phyloP scores from a whole-genome alignment of 2,329 filamentous ascomycete species.

The Hymenoscyphus linearis region DNA sequence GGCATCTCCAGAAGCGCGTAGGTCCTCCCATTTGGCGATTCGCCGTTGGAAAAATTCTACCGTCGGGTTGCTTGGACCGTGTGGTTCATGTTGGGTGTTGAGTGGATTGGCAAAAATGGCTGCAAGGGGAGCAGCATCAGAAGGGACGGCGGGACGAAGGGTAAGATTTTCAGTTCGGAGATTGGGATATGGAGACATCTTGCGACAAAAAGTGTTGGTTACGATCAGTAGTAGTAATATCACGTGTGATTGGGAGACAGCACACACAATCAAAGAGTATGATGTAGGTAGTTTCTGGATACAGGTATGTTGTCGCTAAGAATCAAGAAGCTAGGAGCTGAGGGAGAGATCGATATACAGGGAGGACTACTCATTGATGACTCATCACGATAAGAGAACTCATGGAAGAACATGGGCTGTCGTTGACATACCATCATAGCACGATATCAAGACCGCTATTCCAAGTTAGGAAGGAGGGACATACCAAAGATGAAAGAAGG shows the following conservation, averaged over 20 bases:
- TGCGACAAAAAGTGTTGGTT: conserved; percentile 6
- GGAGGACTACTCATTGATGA: conserved; percentile 3
- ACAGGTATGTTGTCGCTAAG: too few relatives aligned
- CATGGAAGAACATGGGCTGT: too few relatives aligned
- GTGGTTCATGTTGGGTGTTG: conserved; percentile 5
- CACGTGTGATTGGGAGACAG: not conserved
- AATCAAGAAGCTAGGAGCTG: conserved; percentile 1
- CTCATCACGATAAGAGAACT: conserved; percentile 2
- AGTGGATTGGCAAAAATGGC: conserved; percentile 7
- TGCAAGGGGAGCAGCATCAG: conserved; percentile 4
- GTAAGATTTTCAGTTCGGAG: conserved; percentile 7
- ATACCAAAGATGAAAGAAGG: too few relatives aligned
- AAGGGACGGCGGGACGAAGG: conserved; percentile 6
- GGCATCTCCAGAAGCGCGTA: conserved; percentile 3
- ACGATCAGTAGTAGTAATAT: conserved; percentile 4
- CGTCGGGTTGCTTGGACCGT: conserved; percentile 6
- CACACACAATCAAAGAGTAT: conserved; percentile 4
- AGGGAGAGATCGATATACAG: not conserved
- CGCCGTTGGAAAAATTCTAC: conserved; percentile 5
- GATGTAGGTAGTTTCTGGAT: not conserved
- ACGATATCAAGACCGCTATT: too few relatives aligned
- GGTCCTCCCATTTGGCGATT: conserved; percentile 8
- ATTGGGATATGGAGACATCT: conserved; percentile 8
- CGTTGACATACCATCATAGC: too few relatives aligned
- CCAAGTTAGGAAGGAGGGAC: too few relatives aligned